Base-by-base conservation (phyloP, 352 stramenopile genomes). In the Thalassiosira mediterranea region DNA sequence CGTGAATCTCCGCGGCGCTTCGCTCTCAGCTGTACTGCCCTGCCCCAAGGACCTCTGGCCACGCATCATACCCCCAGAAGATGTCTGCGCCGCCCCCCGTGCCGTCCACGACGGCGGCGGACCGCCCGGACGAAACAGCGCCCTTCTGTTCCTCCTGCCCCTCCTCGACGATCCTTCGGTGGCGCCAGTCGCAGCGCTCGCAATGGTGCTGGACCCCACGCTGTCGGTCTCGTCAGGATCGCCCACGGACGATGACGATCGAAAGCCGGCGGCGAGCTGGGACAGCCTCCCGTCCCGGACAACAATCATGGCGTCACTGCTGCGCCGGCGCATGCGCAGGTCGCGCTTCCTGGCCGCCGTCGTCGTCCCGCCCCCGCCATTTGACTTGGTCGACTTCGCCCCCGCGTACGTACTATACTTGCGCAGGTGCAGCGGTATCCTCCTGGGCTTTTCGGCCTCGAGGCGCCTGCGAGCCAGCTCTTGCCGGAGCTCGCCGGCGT, bases 151-250 rank as follows among this genome's bases (percentile, higher is more conserved):
- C 34, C 34, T 7, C 62, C 31, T 46, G 5, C 56, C 53, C 62
- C 31, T 46, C 11, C 56, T 60, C 2, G 8, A 10, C 19, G 69
- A 72, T 8, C 3, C 23, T 47, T 73, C 48, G 7, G 56, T 72
- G 15, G 32, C 42, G 42, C 51, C 46, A 21, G 48, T 76, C 23
- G 75, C 34, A n/a, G n/a, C n/a, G 4, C 62, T 75, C 17, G 72
- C 66, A 19, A 81, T 64, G 8, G 72, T 72, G 4, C 37, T 76
- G 10, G 72, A 46, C n/a, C n/a, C n/a, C 42, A 76, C 21, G 31
- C 72, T 81, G 42, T 81, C 72, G 47, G 69, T 81, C 52, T 81
- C 71, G 51, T 79, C 63, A 19, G 29, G 38, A n/a, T 74, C 62
- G 5, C 5, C 40, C 21, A 15, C 59, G 32, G 31, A 32, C 7